A percentile compares a stretch with the other conserved stretches of the same genome.
Conservation (phyloP, 2,329 filamentous ascomycete genomes). For the Fusarium veterinarium region DNA sequence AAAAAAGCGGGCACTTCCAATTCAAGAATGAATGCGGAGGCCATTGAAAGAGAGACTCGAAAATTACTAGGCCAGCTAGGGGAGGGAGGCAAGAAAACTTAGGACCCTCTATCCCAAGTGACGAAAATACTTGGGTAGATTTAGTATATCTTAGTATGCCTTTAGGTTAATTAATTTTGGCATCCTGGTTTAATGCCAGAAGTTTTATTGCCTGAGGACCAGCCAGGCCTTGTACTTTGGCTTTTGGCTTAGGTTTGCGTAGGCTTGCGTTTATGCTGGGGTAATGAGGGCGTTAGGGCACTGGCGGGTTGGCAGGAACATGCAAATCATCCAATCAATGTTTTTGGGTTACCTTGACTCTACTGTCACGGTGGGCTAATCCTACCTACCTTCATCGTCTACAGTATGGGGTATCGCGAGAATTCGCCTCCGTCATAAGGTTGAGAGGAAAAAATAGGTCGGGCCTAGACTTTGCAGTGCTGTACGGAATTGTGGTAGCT, state of each 20-base stretch:
- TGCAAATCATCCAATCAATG: slow-evolving; percentile 27
- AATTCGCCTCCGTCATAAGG: slow-evolving; percentile 5
- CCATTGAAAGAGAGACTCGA: background rate
- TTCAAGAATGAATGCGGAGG: slow-evolving; percentile 23
- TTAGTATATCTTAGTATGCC: no score
- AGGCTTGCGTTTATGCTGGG: background rate
- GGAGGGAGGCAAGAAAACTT: background rate
- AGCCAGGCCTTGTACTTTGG: background rate
- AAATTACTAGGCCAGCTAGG: background rate
- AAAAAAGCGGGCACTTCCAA: slow-evolving; percentile 6
- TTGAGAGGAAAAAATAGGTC: background rate
- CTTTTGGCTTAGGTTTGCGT: background rate
- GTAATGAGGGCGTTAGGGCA: slow-evolving; percentile 18
- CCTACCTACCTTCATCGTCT: slow-evolving; percentile 9
- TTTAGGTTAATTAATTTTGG: background rate
- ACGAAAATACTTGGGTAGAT: background rate
- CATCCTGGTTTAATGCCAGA: background rate
- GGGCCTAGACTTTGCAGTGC: slow-evolving; percentile 3
- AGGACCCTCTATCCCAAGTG: background rate
- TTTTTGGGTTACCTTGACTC: slow-evolving; percentile 32
- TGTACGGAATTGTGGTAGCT: background rate
- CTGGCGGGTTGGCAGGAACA: slow-evolving; percentile 19
- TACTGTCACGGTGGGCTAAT: slow-evolving; percentile 34
- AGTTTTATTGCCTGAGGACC: background rate
- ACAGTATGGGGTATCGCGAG: background rate